Percentiles rank a stretch among this genome's conserved stretches.
Evolutionary conservation across 176 grass and related monocot genomes (phyloP).

Genomic region (Lolium perenne): DNA sequence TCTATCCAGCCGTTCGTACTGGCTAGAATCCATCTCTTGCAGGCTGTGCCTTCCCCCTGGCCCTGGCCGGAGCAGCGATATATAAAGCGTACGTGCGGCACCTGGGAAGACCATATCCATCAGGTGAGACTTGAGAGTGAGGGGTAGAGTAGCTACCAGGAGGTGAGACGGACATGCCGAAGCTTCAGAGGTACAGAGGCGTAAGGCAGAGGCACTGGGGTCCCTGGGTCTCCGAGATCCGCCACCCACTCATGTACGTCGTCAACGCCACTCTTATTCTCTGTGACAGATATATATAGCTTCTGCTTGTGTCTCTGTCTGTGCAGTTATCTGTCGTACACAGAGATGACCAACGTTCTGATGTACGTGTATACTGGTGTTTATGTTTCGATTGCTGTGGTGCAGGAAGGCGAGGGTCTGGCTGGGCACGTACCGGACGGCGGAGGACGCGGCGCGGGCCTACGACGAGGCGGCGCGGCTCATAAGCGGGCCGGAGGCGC

Average conservation of each 20-base stretch:
- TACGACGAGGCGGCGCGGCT: conserved; percentile 92
- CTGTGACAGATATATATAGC: not conserved
- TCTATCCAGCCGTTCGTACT: too few relatives aligned
- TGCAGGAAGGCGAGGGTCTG: conserved; percentile 95
- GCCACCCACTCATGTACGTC: conserved; percentile 66
- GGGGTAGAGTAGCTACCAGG: not conserved
- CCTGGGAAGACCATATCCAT: conserved; percentile 25
- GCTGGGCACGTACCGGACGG: conserved; percentile 85
- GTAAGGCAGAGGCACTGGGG: conserved; percentile 87
- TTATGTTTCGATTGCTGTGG: not conserved
- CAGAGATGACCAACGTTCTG: not conserved
- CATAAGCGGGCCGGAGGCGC: conserved; percentile 66
- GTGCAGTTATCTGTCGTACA: not conserved
- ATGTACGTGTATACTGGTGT: not conserved
- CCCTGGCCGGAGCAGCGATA: not conserved
- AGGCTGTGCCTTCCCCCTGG: not conserved
- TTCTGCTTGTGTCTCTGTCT: conserved; percentile 21
- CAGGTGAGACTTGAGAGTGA: not conserved
- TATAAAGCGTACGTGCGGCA: conserved; percentile 41
- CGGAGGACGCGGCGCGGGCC: conserved; percentile 84
- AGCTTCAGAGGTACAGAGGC: conserved; percentile 61
- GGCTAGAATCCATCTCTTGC: conserved; percentile 10
- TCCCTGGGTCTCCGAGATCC: conserved; percentile 84
- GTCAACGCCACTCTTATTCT: not conserved
- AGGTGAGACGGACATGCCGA: conserved; percentile 46